These are phyloP conservation scores for Dioszegia crocea DNA, from an alignment of 768 basidiomycete species.

Conservation along the genomic window DNA sequence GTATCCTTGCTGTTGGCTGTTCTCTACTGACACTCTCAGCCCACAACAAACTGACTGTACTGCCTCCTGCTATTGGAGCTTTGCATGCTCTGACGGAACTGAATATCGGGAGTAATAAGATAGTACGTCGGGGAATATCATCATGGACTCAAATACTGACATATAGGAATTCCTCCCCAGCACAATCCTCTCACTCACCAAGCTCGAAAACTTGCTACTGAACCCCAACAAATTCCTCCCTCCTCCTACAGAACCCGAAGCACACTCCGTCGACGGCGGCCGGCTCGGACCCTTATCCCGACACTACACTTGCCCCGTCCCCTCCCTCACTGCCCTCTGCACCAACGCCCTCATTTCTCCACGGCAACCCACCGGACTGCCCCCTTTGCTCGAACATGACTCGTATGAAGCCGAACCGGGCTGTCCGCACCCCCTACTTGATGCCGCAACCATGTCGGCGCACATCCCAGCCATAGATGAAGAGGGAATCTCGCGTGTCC, in stretches of 20 bases:
- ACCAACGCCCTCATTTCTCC: constrained; percentile 39
- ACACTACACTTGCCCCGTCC: constrained; percentile 15
- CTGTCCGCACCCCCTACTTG: constrained; percentile 32
- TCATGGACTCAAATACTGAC: background rate
- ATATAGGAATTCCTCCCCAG: constrained; percentile 37
- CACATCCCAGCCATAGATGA: constrained; percentile 18
- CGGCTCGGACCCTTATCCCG: constrained; percentile 22
- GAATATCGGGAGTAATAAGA: constrained; percentile 43
- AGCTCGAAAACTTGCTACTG: constrained; percentile 19
- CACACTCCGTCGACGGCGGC: constrained; percentile 4
- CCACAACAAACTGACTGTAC: constrained; percentile 31
- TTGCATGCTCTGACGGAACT: constrained; percentile 40
- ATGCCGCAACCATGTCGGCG: constrained; percentile 21
- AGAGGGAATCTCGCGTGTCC: constrained; percentile 16
- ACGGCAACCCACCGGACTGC: constrained; percentile 33
- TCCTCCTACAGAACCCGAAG: background rate
- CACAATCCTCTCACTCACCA: constrained; percentile 36
- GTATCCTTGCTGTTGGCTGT: background rate
- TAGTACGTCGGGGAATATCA: constrained; percentile 26
- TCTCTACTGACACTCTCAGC: constrained; percentile 16
- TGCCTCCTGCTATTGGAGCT: constrained; percentile 45
- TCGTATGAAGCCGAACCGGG: constrained; percentile 30
- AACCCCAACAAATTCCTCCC: constrained; percentile 27
- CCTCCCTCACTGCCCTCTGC: constrained; percentile 28
- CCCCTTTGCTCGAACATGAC: constrained; percentile 39